These are phyloP conservation scores for Ceratocystis destructans DNA, from an alignment of 2,329 filamentous ascomycete species.

Conservation along the genomic window DNA sequence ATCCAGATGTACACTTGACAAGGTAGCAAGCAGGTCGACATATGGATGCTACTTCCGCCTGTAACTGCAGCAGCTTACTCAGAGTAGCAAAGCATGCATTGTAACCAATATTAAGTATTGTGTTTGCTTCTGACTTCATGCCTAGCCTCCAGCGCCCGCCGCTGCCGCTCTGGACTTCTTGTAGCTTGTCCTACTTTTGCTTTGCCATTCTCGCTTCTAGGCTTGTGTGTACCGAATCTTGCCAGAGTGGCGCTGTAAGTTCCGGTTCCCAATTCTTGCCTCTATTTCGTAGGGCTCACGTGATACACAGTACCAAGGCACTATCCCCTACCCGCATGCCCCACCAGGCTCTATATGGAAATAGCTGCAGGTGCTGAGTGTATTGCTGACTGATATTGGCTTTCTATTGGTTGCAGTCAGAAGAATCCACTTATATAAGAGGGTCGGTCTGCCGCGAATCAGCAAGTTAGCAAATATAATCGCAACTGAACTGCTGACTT, in stretches of 20 bases:
- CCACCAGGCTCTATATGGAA: slow-evolving; percentile 7
- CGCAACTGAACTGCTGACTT: neutral
- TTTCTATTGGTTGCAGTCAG: neutral
- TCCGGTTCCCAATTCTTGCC: neutral
- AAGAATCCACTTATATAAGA: neutral
- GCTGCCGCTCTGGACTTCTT: too few species aligned
- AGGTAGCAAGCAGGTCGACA: too few species aligned
- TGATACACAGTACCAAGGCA: neutral
- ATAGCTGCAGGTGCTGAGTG: slow-evolving; percentile 6
- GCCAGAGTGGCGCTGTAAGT: neutral
- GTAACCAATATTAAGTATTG: too few species aligned
- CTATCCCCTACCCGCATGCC: slow-evolving; percentile 13
- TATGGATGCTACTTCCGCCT: too few species aligned
- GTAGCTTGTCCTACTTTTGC: too few species aligned
- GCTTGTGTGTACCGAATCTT: neutral
- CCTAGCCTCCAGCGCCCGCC: too few species aligned
- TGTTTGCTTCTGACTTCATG: too few species aligned
- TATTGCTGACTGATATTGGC: neutral
- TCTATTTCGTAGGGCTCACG: neutral
- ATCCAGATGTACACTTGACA: too few species aligned
- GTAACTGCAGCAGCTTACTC: too few species aligned
- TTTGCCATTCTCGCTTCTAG: too few species aligned
- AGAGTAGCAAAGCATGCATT: too few species aligned
- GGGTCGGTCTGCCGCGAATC: neutral
- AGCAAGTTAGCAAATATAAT: neutral